Evolutionary conservation across 305 asterid species (phyloP).

Genomic region (Fraxinus greggii): DNA sequence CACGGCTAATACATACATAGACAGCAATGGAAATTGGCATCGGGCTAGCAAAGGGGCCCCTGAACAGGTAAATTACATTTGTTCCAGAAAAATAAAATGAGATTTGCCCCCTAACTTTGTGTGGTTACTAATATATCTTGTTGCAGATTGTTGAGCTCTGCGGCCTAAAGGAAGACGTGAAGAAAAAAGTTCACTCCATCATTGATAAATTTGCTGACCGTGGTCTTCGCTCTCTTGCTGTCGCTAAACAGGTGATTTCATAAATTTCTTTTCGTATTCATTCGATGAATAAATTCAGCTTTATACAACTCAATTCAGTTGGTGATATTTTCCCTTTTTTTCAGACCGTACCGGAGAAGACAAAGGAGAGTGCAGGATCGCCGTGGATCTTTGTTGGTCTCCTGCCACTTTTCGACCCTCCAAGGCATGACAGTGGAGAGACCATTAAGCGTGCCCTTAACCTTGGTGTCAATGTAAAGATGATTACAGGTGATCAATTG

Average conservation of each 20-base stretch:
- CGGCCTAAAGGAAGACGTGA: conserved; percentile 33
- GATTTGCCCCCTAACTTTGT: neutral
- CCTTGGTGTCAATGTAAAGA: conserved; percentile 54
- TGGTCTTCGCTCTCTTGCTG: conserved; percentile 74
- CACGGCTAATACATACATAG: conserved; percentile 67
- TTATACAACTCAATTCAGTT: neutral
- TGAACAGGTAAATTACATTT: conserved; percentile 48
- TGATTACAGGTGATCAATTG: conserved; percentile 65
- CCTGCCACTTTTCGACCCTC: conserved; percentile 54
- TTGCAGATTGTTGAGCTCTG: conserved; percentile 47
- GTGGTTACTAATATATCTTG: neutral
- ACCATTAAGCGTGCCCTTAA: conserved; percentile 44
- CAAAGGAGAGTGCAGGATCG: conserved; percentile 42
- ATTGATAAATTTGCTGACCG: conserved; percentile 76
- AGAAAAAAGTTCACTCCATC: conserved; percentile 46
- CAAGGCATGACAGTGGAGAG: conserved; percentile 51
- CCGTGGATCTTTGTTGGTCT: conserved; percentile 53
- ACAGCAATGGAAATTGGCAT: conserved; percentile 57
- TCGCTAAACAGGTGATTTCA: conserved; percentile 53
- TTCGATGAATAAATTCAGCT: neutral
- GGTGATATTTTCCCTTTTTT: neutral
- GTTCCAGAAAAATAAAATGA: neutral
- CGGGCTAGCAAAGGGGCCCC: conserved; percentile 87
- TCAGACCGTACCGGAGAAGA: conserved; percentile 45
- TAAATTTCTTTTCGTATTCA: neutral